These are phyloP conservation scores for Colletotrichum cuscutae DNA, from an alignment of 2,329 filamentous ascomycete species.

Conservation along the genomic window DNA sequence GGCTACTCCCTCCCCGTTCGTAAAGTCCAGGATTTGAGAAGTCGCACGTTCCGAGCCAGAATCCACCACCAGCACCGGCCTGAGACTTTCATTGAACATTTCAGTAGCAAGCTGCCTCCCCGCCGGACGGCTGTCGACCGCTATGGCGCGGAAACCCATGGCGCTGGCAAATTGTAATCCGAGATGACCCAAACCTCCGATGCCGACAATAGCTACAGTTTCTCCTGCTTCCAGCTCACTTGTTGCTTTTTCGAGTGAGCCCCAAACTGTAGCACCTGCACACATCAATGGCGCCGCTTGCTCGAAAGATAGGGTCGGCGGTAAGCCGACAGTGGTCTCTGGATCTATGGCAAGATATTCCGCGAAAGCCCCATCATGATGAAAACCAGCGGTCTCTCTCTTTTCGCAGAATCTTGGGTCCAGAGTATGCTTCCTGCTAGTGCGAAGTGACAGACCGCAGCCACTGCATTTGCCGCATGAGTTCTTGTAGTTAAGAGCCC, in stretches of 20 bases:
- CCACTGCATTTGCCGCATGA: conserved; percentile 43
- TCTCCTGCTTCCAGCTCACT: conserved; percentile 37
- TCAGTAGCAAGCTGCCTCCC: conserved; percentile 42
- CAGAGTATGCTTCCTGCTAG: conserved; percentile 17
- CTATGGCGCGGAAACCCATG: conserved; percentile 47
- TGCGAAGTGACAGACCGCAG: conserved; percentile 38
- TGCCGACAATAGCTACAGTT: conserved; percentile 45
- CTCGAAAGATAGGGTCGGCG: conserved; percentile 41
- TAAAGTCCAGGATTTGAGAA: conserved; percentile 40
- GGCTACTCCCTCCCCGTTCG: conserved; percentile 43
- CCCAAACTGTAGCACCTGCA: conserved; percentile 48
- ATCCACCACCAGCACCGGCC: conserved; percentile 43
- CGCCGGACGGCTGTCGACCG: conserved; percentile 46
- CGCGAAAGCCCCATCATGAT: conserved; percentile 47
- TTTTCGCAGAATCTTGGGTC: conserved; percentile 46
- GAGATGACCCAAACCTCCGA: conserved; percentile 48
- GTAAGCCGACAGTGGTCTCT: conserved; percentile 41
- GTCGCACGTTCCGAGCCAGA: conserved; percentile 36
- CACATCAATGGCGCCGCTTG: conserved; percentile 51
- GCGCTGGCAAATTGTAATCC: conserved; percentile 49
- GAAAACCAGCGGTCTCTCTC: conserved; percentile 46
- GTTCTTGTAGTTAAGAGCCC: conserved; percentile 48
- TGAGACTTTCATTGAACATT: conserved; percentile 37
- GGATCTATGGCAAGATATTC: conserved; percentile 47
- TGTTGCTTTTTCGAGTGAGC: conserved; percentile 44